phyloP scores from a whole-genome alignment of 768 basidiomycete genomes.

The Russula sp. region DNA sequence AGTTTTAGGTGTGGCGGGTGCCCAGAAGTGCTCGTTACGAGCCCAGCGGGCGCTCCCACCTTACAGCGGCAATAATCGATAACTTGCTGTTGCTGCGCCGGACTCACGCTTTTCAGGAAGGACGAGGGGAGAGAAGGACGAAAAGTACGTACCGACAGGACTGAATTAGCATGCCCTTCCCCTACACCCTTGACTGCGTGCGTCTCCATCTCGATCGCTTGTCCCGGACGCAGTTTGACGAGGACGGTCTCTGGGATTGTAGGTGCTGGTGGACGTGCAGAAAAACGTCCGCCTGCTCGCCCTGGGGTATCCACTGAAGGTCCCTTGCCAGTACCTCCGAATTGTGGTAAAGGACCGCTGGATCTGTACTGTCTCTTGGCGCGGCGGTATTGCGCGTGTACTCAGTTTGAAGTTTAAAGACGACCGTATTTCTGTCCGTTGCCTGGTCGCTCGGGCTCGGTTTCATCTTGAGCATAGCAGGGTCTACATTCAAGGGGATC shows the following conservation, averaged over 20 bases:
- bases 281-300: slow-evolving; percentile 68
- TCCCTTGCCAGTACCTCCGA: slow-evolving; percentile 62
- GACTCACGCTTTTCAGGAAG: background rate
- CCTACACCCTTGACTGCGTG: slow-evolving; percentile 92
- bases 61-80: slow-evolving; percentile 92
- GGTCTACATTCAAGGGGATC: slow-evolving; percentile 84
- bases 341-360: slow-evolving; percentile 55
- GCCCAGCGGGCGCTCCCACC: too few species aligned
- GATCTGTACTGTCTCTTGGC: slow-evolving; percentile 38
- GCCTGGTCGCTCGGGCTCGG: slow-evolving; percentile 48
- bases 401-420: slow-evolving; percentile 74
- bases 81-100: slow-evolving; percentile 81
- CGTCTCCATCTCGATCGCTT: slow-evolving; percentile 75
- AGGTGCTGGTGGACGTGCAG: slow-evolving; percentile 48
- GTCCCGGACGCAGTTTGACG: slow-evolving; percentile 88
- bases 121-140: background rate
- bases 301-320: slow-evolving; percentile 73
- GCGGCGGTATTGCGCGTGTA: slow-evolving; percentile 50
- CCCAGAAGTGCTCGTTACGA: too few species aligned
- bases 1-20: too few species aligned
- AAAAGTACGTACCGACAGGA: slow-evolving; percentile 67
- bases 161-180: slow-evolving; percentile 93
- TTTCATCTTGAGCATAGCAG: slow-evolving; percentile 59
- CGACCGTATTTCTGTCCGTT: slow-evolving; percentile 87
- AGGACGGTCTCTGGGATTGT: slow-evolving; percentile 81